Base-by-base conservation (phyloP, 306 rosid genomes). In the Lotus japonicus region DNA sequence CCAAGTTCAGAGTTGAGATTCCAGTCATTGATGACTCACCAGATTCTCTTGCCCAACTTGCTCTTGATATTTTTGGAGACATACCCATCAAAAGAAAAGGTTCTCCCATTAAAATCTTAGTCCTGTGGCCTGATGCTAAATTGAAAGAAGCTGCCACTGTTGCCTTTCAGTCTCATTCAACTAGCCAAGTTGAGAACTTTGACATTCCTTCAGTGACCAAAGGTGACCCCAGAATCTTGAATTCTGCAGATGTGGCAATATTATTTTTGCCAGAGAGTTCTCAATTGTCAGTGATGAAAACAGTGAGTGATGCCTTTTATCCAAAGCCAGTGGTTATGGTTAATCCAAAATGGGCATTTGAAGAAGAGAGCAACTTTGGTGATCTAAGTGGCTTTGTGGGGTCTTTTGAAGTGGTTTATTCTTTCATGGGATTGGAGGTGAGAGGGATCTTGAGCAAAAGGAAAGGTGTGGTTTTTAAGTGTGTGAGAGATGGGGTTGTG, bases 391-490 rank as follows among this genome's bases (percentile, higher is more conserved):
- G 85, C 5, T 90, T 87, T 77, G 84, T 87, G 81, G 80, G 84
- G 63, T 88, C 95, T 4, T 88, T 95, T 83, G 99, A 90, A 54
- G 92, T 87, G 58, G 90, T 95, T 51, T 90, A 87, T 81, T 90
- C 91, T 48, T 90, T 87, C 79, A 78, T 84, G 89, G 96, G 97
- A 11, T 83, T 90, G 84, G 99, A 88, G 74, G 96, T 90, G 9
- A 83, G 84, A 62, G 96, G 97, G 68, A 2, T 90, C 16, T 73
- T 90, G 71, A 90, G 82, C 74, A 86, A 84, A 53, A 80, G 87
- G 58, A 90, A 84, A 64, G 99, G 96, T 53, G 88, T 87, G 83
- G 1, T 88, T 76, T 88, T 88, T 81, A 90, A 72, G 84, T 85
- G 88, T 70, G 94, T 80, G 50, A 83, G 86, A 81, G 88, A 90